These are phyloP conservation scores for Lolium rigidum DNA, from an alignment of 176 grass and related monocot genomes.

Conservation along the genomic window DNA sequence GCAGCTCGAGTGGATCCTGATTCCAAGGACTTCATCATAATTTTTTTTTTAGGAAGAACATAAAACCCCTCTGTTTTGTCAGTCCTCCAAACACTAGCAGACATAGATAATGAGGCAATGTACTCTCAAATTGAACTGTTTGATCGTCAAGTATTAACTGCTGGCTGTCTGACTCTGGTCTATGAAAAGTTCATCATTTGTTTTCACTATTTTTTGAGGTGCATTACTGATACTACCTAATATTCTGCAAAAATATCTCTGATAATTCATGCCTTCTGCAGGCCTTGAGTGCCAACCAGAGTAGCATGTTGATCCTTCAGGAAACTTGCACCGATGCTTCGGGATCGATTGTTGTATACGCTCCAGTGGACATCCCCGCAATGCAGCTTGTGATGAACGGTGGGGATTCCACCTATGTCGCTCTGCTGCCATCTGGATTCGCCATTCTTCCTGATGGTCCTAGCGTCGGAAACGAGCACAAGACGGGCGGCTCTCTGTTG, in stretches of 20 bases:
- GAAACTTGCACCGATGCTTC: slow-evolving; percentile 93
- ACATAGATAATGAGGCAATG: not conserved
- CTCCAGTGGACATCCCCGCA: slow-evolving; percentile 91
- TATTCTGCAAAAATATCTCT: not conserved
- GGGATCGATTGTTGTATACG: slow-evolving; percentile 95
- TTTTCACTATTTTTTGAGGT: not conserved
- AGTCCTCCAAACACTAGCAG: slow-evolving; percentile 12
- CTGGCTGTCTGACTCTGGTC: not conserved
- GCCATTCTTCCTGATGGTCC: slow-evolving; percentile 85
- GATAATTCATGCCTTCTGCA: slow-evolving; percentile 36
- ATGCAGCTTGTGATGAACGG: slow-evolving; percentile 99
- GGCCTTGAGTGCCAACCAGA: slow-evolving; percentile 85
- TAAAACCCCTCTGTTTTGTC: not conserved
- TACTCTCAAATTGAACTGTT: slow-evolving; percentile 28
- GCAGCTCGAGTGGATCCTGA: not conserved
- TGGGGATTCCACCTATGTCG: slow-evolving; percentile 89
- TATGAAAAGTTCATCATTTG: not conserved
- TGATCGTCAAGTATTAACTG: slow-evolving; percentile 25
- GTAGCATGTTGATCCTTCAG: slow-evolving; percentile 98
- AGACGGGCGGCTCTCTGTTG: slow-evolving; percentile 62
- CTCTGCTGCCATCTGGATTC: slow-evolving; percentile 88
- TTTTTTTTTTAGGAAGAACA: not conserved
- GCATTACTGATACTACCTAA: not conserved
- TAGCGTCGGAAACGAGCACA: slow-evolving; percentile 26
- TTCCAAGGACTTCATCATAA: not conserved